Evolutionary conservation across 1,139 yeast genomes (phyloP), one percentile per base, ranked within the genome.

Genomic region (Saccharomycopsis phalli): DNA sequence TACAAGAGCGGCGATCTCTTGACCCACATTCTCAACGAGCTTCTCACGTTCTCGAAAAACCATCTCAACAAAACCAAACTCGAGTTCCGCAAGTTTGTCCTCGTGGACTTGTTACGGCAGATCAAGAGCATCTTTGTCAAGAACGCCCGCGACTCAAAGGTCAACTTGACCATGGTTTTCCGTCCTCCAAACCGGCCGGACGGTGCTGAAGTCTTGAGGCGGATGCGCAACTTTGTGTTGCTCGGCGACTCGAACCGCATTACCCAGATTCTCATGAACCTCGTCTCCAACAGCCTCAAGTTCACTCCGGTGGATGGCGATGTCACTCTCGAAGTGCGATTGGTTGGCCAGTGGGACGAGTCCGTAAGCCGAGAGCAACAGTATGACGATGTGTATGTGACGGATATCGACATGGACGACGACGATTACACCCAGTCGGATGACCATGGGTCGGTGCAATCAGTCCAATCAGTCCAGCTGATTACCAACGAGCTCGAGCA

Each of bases 251-350:
- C 88, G 3, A 83, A 83, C 57, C 68, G 96, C 55, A 81, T 88
- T 35, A 75, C 82, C 42, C 97, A 88, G 58, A 77, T 88, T 40
- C 77, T 87, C 8, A 80, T 84, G 82, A 88, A 88, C 52, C 62
- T 88, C 44, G 87, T 87, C 2, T 81, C 94, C 11, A 88, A 86
- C 57, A 81, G 94, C 0, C 62, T 88, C 49, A 88, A 88, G 54
- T 88, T 88, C 53, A 87, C 96, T 0, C 94, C 94, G 0, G 78
- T 75, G 16, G 86, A 84, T 48, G 96, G 96, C 2, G 68, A 72
- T 13, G 94, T 91, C 13, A 70, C 71, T 22, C 91, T 87, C 2
- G 57, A 70, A 0, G 71, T 84, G 48, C 71, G 68, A 49, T 59
- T 81, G n/a, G 49, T 79, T 21, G 93, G 93, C 18, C 82, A 76